These are phyloP conservation scores for Podospora tetraspora DNA, from an alignment of 495 filamentous ascomycete species.

Conservation along the genomic window DNA sequence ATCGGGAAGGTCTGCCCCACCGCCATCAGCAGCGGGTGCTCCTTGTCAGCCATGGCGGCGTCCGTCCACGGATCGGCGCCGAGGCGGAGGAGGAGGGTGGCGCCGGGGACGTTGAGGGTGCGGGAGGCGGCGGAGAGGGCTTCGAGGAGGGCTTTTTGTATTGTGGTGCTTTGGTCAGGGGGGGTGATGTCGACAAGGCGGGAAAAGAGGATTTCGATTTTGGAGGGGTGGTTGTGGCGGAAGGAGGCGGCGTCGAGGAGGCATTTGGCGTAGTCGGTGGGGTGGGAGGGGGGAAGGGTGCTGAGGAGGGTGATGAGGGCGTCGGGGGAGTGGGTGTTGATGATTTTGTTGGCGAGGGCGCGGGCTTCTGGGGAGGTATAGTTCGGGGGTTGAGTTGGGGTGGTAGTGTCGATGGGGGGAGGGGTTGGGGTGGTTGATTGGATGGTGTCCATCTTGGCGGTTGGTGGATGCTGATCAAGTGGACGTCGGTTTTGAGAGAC, in stretches of 20 bases:
- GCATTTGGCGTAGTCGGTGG: neutral
- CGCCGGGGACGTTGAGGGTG: neutral
- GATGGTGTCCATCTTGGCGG: neutral
- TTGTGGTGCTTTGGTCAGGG: neutral
- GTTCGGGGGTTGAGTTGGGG: neutral
- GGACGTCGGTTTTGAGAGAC: neutral
- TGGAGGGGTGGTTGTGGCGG: neutral
- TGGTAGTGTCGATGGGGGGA: neutral
- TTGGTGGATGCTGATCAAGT: neutral
- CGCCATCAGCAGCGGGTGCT: neutral
- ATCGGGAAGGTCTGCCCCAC: neutral
- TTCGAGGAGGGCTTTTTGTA: neutral
- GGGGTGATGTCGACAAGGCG: neutral
- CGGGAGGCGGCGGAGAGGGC: neutral
- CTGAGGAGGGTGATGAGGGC: neutral
- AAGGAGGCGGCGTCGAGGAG: neutral
- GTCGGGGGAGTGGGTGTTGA: neutral
- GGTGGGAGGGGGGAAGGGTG: neutral
- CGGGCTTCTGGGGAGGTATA: neutral
- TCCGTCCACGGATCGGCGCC: neutral
- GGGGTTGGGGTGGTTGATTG: neutral
- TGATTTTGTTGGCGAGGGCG: neutral
- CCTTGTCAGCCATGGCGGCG: neutral
- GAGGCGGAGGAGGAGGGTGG: neutral
- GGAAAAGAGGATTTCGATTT: neutral